Conservation (phyloP, 2,329 filamentous ascomycete species). For the Parastagonospora avenae region DNA sequence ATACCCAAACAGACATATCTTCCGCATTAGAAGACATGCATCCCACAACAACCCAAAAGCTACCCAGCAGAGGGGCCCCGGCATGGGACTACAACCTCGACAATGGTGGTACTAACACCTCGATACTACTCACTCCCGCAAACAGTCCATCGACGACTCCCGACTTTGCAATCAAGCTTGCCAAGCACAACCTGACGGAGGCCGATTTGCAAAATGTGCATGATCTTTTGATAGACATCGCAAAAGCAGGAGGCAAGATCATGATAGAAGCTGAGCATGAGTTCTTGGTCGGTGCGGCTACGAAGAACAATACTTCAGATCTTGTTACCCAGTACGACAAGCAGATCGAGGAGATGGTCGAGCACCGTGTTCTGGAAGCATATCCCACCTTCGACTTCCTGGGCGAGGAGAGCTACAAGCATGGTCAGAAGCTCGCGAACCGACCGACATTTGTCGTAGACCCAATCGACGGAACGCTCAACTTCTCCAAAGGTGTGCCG, state of each 20-base stretch:
- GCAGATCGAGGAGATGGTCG: slow-evolving; percentile 59
- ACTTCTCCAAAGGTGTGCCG: slow-evolving; percentile 46
- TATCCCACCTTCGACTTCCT: slow-evolving; percentile 54
- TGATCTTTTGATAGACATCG: slow-evolving; percentile 29
- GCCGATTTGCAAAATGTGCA: slow-evolving; percentile 19
- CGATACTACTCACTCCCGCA: slow-evolving; percentile 9
- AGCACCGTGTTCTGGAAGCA: slow-evolving; percentile 45
- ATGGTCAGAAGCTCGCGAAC: slow-evolving; percentile 35
- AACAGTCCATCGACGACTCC: slow-evolving; percentile 18
- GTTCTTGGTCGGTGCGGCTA: slow-evolving; percentile 20
- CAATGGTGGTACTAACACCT: slow-evolving; percentile 6
- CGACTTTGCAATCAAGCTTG: slow-evolving; percentile 15
- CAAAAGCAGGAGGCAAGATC: slow-evolving; percentile 35
- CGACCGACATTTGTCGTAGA: slow-evolving; percentile 45
- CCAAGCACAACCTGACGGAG: slow-evolving; percentile 21
- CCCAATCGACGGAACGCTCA: slow-evolving; percentile 48
- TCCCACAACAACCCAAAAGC: not conserved
- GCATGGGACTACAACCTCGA: slow-evolving; percentile 5
- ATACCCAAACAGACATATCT: not conserved
- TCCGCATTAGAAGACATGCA: not conserved
- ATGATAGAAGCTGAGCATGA: slow-evolving; percentile 41
- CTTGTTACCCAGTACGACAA: slow-evolving; percentile 62
- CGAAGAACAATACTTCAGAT: slow-evolving; percentile 53
- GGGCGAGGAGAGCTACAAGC: slow-evolving; percentile 45
- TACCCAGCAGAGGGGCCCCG: not conserved